phyloP scores from a whole-genome alignment of 169 alveolate genomes.

The Eimeria nieschulzi region DNA sequence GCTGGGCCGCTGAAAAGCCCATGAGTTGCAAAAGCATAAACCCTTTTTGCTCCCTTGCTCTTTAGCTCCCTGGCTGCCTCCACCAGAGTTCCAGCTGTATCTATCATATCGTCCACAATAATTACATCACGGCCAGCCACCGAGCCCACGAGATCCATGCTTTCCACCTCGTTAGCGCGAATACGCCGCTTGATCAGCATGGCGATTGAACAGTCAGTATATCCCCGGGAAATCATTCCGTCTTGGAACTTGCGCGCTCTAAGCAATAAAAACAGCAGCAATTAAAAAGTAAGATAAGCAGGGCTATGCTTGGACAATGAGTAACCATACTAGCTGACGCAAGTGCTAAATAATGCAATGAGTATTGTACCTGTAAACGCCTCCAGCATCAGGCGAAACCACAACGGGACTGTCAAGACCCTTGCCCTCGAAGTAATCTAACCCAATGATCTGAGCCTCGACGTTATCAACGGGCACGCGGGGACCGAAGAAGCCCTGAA shows the following conservation, averaged over 20 bases:
- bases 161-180: conserved; percentile 86
- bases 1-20: conserved; percentile 94
- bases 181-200: conserved; percentile 83
- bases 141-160: conserved; percentile 94
- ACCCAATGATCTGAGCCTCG: conserved; percentile 89
- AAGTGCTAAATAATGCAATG: background rate
- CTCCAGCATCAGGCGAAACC: conserved; percentile 97
- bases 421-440: conserved; percentile 84
- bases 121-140: conserved; percentile 94
- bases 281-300: no score
- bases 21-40: conserved; percentile 97
- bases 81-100: conserved; percentile 97
- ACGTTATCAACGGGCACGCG: conserved; percentile 94
- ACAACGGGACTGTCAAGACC: conserved; percentile 88
- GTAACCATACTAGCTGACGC: background rate
- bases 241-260: conserved; percentile 91
- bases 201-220: conserved; percentile 77
- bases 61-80: conserved; percentile 94
- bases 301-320: no score
- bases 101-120: conserved; percentile 97
- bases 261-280: conserved; percentile 59
- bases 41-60: conserved; percentile 93
- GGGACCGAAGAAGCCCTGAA: conserved; percentile 94
- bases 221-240: conserved; percentile 80
- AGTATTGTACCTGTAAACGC: conserved; percentile 64